phyloP scores from a whole-genome alignment of 148 eudicot genomes.

The Selenicereus undatus region DNA sequence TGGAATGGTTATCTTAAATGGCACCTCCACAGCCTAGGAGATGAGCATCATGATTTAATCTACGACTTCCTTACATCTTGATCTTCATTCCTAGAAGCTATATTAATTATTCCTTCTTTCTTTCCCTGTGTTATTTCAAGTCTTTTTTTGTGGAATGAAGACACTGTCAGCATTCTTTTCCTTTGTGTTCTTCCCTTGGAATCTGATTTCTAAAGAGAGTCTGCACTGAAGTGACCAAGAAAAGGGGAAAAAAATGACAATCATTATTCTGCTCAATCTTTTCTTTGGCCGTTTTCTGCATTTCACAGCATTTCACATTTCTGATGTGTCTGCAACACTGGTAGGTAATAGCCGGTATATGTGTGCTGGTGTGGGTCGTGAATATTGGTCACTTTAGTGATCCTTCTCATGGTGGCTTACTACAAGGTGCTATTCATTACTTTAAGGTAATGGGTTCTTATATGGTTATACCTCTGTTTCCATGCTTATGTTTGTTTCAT shows the following conservation, averaged over 20 bases:
- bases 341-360: slow-evolving; percentile 97
- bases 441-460: slow-evolving; percentile 64
- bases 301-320: slow-evolving; percentile 10
- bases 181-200: background rate
- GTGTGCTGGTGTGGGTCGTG: slow-evolving; percentile 94
- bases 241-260: background rate
- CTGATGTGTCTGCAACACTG: slow-evolving; percentile 19
- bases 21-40: background rate
- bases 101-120: background rate
- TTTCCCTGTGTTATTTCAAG: no score
- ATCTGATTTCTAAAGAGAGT: background rate
- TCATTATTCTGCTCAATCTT: background rate
- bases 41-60: background rate
- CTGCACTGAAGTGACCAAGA: background rate
- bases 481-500: background rate
- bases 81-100: background rate
- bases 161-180: background rate
- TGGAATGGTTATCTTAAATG: background rate
- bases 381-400: slow-evolving; percentile 97
- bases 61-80: no score
- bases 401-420: slow-evolving; percentile 96
- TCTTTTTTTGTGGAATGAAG: background rate
- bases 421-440: slow-evolving; percentile 95
- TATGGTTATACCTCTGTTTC: background rate
- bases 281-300: background rate